Evolutionary conservation across 2,329 filamentous ascomycete species (phyloP).

Genomic region (Exophiala dermatitidis): DNA sequence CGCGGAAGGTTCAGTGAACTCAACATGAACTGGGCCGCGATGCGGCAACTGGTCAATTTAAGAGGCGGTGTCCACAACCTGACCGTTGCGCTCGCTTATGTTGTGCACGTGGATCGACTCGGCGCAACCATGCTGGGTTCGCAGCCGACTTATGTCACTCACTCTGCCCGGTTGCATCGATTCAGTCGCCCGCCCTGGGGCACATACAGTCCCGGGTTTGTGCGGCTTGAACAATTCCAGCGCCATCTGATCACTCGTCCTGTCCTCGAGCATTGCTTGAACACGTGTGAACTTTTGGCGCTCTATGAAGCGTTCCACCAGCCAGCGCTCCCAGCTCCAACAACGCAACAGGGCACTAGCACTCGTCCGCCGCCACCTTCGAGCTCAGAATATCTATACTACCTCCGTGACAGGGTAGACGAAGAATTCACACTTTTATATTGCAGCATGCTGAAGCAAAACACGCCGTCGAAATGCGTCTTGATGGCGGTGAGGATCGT

Average conservation of each 20-base stretch:
- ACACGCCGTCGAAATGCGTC: conserved; percentile 1
- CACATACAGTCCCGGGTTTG: conserved; percentile 4
- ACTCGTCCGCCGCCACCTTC: background rate
- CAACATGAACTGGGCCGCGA: conserved; percentile 3
- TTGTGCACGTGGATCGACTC: conserved; percentile 6
- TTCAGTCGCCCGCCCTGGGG: background rate
- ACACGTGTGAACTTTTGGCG: conserved; percentile 4
- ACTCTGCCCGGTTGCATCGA: background rate
- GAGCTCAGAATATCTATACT: conserved; percentile 6
- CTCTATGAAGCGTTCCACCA: background rate
- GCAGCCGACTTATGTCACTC: background rate
- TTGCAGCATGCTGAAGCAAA: background rate
- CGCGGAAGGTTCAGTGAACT: conserved; percentile 1
- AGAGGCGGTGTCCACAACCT: conserved; percentile 4
- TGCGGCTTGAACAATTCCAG: background rate
- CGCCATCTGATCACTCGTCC: background rate
- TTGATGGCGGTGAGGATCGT: conserved; percentile 6
- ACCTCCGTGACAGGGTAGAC: conserved; percentile 6
- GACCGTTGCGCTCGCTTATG: conserved; percentile 5
- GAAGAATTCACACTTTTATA: conserved; percentile 5
- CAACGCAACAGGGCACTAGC: background rate
- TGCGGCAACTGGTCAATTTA: conserved; percentile 3
- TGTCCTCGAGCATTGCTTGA: conserved; percentile 2
- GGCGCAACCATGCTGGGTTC: conserved; percentile 1
- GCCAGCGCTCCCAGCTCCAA: background rate